A percentile compares a stretch with the other conserved stretches of the same genome.
Conservation (phyloP, 1,284 basidiomycete genomes). For the Bjerkandera adusta region DNA sequence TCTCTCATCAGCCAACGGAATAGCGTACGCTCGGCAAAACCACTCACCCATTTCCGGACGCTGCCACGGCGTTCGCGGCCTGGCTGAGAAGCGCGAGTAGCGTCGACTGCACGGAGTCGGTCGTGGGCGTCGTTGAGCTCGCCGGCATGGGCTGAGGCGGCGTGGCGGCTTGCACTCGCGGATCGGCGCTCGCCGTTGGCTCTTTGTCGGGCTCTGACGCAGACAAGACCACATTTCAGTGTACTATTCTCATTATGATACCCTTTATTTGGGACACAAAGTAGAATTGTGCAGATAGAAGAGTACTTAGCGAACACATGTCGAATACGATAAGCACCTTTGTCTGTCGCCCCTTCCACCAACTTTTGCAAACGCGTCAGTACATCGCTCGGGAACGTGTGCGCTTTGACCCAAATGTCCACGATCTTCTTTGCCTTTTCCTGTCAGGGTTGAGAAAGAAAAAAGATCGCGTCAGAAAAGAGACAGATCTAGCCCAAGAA, state of each 20-base stretch:
- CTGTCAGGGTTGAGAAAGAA: constrained; percentile 42
- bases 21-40: constrained; percentile 1
- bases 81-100: constrained; percentile 67
- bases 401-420: constrained; percentile 90
- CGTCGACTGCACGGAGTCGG: constrained; percentile 52
- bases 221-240: constrained; percentile 66
- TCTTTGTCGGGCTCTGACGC: constrained; percentile 57
- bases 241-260: constrained; percentile 51
- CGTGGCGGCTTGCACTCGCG: constrained; percentile 34
- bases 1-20: constrained; percentile 17
- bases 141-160: constrained; percentile 29
- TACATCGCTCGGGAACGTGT: constrained; percentile 77
- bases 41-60: constrained; percentile 24
- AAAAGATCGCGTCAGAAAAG: constrained; percentile 2
- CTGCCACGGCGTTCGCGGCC: constrained; percentile 39
- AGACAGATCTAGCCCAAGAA: constrained; percentile 1
- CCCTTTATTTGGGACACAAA: constrained; percentile 36
- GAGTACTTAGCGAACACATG: constrained; percentile 77
- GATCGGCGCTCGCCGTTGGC: constrained; percentile 37
- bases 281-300: constrained; percentile 60
- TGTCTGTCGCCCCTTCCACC: constrained; percentile 52
- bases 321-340: constrained; percentile 79
- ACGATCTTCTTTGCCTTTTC: constrained; percentile 94
- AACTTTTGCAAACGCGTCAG: constrained; percentile 65
- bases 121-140: constrained; percentile 32